These are phyloP conservation scores for Nemania sp. DNA, from an alignment of 2,329 filamentous ascomycete genomes.

Conservation along the genomic window DNA sequence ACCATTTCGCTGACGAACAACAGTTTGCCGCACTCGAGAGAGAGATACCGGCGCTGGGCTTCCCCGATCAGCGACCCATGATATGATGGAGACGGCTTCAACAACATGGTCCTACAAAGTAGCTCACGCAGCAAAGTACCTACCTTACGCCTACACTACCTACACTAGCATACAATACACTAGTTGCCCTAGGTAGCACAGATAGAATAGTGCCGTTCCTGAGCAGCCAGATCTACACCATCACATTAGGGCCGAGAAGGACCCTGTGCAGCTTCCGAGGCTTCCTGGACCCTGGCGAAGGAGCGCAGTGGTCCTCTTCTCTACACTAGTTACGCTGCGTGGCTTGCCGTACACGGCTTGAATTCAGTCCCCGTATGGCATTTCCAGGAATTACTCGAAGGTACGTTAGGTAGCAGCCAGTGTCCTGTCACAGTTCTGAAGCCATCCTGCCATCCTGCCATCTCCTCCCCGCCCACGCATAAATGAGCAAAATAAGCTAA, in stretches of 20 bases:
- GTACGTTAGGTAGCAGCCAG: too few relatives aligned
- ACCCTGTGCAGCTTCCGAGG: slow-evolving; percentile 10
- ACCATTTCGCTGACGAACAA: too few relatives aligned
- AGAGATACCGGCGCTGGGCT: neutral
- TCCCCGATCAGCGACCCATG: slow-evolving; percentile 13
- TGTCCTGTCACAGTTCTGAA: slow-evolving; percentile 4
- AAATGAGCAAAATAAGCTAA: slow-evolving; percentile 17
- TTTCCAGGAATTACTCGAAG: too few relatives aligned
- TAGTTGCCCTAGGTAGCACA: too few relatives aligned
- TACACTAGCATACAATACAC: too few relatives aligned
- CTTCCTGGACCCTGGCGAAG: slow-evolving; percentile 17
- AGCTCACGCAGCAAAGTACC: neutral
- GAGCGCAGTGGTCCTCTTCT: neutral
- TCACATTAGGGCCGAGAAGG: slow-evolving; percentile 11
- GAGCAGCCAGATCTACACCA: neutral
- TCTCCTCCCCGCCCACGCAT: neutral
- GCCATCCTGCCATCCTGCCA: slow-evolving; percentile 13
- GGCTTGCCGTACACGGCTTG: neutral
- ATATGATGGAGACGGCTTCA: slow-evolving; percentile 8
- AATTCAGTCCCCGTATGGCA: neutral
- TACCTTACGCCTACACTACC: too few relatives aligned
- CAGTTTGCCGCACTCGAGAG: too few relatives aligned
- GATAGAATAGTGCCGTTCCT: neutral
- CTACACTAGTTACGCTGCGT: neutral
- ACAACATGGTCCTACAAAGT: too few relatives aligned